Percentiles rank a stretch among this genome's conserved stretches.
phyloP scores from a whole-genome alignment of 495 filamentous ascomycete species.

The Daldinia decipiens region DNA sequence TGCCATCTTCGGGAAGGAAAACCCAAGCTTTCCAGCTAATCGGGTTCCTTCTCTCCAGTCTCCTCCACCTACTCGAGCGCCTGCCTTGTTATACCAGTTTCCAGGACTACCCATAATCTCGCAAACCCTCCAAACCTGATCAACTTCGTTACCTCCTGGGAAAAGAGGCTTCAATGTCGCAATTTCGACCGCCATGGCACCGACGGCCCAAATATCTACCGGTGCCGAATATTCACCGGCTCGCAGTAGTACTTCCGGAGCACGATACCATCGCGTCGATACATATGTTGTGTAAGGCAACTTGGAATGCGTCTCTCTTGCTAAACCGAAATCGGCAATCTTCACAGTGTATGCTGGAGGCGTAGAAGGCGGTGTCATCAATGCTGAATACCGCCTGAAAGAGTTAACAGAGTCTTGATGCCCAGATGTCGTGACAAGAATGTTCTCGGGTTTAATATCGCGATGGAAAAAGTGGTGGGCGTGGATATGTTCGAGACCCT shows the following conservation, averaged over 20 bases:
- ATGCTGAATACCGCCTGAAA: constrained; percentile 89
- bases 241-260: constrained; percentile 92
- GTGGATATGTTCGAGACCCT: constrained; percentile 96
- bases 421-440: constrained; percentile 92
- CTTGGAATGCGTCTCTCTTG: constrained; percentile 94
- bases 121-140: constrained; percentile 98
- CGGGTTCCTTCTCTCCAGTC: constrained; percentile 97
- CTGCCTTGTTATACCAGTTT: constrained; percentile 94
- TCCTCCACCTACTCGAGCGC: constrained; percentile 88
- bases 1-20: constrained; percentile 99
- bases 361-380: constrained; percentile 94
- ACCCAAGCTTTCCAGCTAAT: constrained; percentile 93
- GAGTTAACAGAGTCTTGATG: constrained; percentile 78
- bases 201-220: constrained; percentile 98
- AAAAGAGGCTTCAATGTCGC: constrained; percentile 97
- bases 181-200: constrained; percentile 99
- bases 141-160: constrained; percentile 97
- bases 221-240: constrained; percentile 98
- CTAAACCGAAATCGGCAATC: constrained; percentile 99
- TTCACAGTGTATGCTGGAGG: constrained; percentile 96
- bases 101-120: constrained; percentile 99
- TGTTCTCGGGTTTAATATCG: constrained; percentile 99
- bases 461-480: constrained; percentile 98
- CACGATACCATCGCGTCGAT: constrained; percentile 97
- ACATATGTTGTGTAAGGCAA: constrained; percentile 98